Percentiles rank a stretch among this genome's conserved stretches.
Evolutionary conservation across 257 asterid genomes (phyloP).

Genomic region (Plantago elongata): DNA sequence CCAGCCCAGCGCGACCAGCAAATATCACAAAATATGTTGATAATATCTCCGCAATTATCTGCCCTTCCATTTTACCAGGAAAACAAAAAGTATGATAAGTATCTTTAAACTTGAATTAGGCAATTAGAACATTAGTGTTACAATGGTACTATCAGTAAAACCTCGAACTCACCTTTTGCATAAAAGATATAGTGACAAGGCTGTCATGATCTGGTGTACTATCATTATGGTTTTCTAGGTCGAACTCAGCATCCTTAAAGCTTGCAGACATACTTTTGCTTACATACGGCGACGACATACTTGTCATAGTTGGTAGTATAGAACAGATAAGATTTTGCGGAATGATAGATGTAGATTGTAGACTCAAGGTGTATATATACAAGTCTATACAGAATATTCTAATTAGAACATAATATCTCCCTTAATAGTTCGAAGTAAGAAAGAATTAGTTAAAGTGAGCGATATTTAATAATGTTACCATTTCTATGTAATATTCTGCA

Average conservation of each 20-base stretch:
- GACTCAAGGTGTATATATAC: too few relatives aligned
- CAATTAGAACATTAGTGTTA: background rate
- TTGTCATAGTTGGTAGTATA: background rate
- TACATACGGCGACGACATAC: background rate
- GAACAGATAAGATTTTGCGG: too few relatives aligned
- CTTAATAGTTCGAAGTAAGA: background rate
- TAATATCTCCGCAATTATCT: constrained; percentile 32
- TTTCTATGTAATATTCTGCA: constrained; percentile 1
- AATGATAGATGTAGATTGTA: too few relatives aligned
- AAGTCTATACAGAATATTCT: too few relatives aligned
- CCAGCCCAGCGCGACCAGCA: constrained; percentile 27
- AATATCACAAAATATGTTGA: constrained; percentile 32
- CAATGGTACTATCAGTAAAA: background rate
- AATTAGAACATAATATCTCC: too few relatives aligned
- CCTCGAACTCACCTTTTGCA: constrained; percentile 8
- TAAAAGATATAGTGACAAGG: constrained; percentile 2
- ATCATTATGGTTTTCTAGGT: background rate
- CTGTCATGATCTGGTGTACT: background rate
- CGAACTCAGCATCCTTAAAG: background rate
- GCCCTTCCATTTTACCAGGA: background rate
- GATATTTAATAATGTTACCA: too few relatives aligned
- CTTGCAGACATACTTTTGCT: too few relatives aligned
- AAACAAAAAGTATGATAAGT: background rate
- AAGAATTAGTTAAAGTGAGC: too few relatives aligned
- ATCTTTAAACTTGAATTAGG: too few relatives aligned